These are phyloP conservation scores for Aspergillus fumigatus DNA, from an alignment of 2,329 filamentous ascomycete genomes.

Conservation along the genomic window DNA sequence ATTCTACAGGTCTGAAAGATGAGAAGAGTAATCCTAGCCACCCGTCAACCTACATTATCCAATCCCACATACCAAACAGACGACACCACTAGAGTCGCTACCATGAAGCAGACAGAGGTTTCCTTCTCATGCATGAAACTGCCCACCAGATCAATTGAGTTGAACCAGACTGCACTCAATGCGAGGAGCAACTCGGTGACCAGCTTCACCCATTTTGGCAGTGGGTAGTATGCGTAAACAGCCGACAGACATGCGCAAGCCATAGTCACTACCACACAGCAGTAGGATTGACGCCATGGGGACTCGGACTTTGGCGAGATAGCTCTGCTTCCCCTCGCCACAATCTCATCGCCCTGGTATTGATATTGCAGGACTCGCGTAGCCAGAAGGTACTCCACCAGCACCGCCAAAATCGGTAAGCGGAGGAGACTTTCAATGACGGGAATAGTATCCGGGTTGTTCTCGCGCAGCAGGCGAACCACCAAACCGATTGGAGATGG, in stretches of 20 bases:
- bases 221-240: constrained; percentile 1
- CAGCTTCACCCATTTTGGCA: neutral
- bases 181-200: neutral
- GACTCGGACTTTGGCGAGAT: constrained; percentile 2
- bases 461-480: neutral
- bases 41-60: neutral
- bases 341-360: constrained; percentile 1
- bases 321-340: neutral
- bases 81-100: neutral
- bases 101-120: constrained; percentile 1
- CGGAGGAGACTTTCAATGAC: constrained; percentile 1
- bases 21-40: neutral
- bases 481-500: neutral
- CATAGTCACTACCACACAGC: neutral
- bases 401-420: neutral
- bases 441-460: neutral
- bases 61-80: constrained; percentile 1
- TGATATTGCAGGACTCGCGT: constrained; percentile 1
- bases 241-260: neutral
- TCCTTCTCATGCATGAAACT: constrained; percentile 2
- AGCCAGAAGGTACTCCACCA: constrained; percentile 1
- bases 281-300: constrained; percentile 1
- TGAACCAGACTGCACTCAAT: constrained; percentile 1
- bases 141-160: neutral
- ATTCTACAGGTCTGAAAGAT: neutral